Conservation (phyloP, 495 filamentous ascomycete genomes). For the Copromyces sp. region DNA sequence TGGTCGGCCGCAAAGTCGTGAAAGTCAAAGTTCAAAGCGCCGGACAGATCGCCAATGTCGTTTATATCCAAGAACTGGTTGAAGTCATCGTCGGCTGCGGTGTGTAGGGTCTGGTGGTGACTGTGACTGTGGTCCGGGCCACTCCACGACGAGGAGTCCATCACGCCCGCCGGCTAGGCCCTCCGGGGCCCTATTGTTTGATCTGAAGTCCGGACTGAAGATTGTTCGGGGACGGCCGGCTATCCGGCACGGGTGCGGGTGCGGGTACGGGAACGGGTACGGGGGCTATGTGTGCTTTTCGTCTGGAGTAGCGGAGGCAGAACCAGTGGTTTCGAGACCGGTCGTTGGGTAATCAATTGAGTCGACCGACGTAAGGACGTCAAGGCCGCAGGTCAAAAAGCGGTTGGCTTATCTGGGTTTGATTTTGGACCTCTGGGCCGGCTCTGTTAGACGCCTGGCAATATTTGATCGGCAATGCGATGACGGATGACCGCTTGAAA, state of each 20-base stretch:
- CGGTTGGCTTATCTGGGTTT: neutral
- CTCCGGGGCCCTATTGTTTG: neutral
- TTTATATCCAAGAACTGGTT: conserved; percentile 46
- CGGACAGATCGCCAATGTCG: conserved; percentile 34
- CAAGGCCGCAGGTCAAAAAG: neutral
- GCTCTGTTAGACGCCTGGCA: neutral
- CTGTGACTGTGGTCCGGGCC: conserved; percentile 36
- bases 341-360: neutral
- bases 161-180: conserved; percentile 20
- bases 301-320: neutral
- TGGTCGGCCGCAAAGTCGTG: conserved; percentile 29
- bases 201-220: neutral
- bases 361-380: neutral
- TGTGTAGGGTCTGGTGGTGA: conserved; percentile 21
- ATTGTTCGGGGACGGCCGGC: neutral
- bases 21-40: conserved; percentile 41
- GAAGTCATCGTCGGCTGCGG: conserved; percentile 40
- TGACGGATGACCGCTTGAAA: neutral
- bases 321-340: neutral
- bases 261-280: neutral
- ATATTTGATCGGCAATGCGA: neutral
- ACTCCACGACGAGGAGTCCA: conserved; percentile 39
- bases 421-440: neutral
- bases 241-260: neutral
- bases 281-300: neutral